Base-by-base conservation (phyloP, 2,329 filamentous ascomycete species). In the Dactylellina drechsleri region DNA sequence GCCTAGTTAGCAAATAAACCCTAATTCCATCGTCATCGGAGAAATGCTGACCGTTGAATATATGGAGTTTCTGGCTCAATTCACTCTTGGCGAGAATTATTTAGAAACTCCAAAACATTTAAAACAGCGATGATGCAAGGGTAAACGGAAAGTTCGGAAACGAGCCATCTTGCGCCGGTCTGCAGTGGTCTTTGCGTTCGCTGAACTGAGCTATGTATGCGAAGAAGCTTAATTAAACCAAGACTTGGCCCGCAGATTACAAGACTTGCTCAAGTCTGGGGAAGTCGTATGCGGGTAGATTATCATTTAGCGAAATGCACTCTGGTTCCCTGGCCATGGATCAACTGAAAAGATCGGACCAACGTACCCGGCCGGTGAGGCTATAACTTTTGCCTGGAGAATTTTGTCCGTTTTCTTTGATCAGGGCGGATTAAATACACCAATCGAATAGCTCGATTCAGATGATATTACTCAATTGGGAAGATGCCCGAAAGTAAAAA, bases 141-240 rank as follows among this genome's bases (percentile, higher is more conserved):
- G 60, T 54, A 26, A 50, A 26, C 60, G 60, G 60, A 31, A 65
- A 65, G 15, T 65, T 65, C 60, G 60, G 60, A 65, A 54, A 65
- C 49, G 60, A 65, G 16, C 49, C 47, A 52, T 23, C 5, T 13
- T 23, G 13, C 10, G 15, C 23, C 23, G 23, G 23, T 23, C 23
- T 23, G 23, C 4, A 15, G 1, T 52, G 43, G n/a, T 6, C 16
- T 40, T 50, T 31, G 57, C 41, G 16, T 61, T 23, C 36, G 23
- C 58, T 45, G 43, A 52, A 2, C 4, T 4, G 4, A 23, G 23
- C 23, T 23, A 23, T 23, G 23, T 23, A 15, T 23, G 20, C 28
- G n/a, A 23, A 18, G 18, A 65, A 45, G 49, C 60, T 65, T 65
- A 54, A 65, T 65, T 31, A 54, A 23, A 23, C 23, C 23, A 23